These are phyloP conservation scores for Fusarium xylarioides DNA, from an alignment of 2,329 filamentous ascomycete genomes.

Conservation along the genomic window DNA sequence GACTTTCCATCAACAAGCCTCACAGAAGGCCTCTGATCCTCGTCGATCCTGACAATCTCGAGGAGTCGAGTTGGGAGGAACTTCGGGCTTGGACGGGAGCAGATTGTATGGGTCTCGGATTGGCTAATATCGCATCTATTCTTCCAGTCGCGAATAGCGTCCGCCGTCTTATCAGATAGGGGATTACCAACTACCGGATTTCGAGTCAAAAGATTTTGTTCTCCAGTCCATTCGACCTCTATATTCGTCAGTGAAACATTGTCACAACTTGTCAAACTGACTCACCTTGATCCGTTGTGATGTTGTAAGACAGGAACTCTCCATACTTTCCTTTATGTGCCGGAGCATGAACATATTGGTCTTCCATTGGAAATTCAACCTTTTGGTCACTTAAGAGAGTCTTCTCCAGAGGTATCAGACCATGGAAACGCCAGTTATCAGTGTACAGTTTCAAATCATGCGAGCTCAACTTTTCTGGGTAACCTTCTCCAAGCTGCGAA, in stretches of 20 bases:
- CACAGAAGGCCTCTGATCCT: rapidly evolving
- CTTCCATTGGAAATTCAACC: neutral
- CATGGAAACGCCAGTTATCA: neutral
- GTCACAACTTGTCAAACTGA: rapidly evolving
- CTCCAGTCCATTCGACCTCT: neutral
- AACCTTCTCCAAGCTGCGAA: neutral
- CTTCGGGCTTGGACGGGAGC: rapidly evolving
- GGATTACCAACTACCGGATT: neutral
- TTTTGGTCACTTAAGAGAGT: neutral
- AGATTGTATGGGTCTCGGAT: rapidly evolving
- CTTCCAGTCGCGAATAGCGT: neutral
- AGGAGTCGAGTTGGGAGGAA: neutral
- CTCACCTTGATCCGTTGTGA: neutral
- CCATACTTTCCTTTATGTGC: neutral
- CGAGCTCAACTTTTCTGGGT: neutral
- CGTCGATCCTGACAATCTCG: neutral
- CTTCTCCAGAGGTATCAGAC: neutral
- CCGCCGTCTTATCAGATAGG: neutral
- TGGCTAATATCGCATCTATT: neutral
- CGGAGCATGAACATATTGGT: neutral
- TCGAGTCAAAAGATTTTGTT: neutral
- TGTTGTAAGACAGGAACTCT: rapidly evolving
- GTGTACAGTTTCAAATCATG: neutral
- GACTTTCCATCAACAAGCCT: neutral
- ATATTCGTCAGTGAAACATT: rapidly evolving